Conservation (phyloP, 2,329 filamentous ascomycete species). For the Colletotrichum viniferum region DNA sequence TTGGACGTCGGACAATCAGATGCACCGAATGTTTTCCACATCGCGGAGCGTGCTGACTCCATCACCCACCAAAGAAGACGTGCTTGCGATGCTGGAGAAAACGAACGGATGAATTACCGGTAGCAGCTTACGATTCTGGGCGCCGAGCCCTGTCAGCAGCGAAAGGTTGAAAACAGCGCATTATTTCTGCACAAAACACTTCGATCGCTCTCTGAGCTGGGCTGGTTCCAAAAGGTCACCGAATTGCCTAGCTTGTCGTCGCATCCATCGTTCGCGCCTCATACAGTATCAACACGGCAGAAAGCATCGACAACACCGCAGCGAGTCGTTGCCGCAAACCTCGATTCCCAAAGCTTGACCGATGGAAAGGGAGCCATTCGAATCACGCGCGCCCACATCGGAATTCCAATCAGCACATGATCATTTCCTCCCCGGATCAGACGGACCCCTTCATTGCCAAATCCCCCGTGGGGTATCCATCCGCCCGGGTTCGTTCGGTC, state of each 20-base stretch:
- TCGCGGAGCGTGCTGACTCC: background rate
- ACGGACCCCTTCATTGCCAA: background rate
- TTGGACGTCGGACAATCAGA: background rate
- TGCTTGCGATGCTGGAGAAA: background rate
- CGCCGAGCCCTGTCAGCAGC: too few relatives aligned
- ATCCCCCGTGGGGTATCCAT: background rate
- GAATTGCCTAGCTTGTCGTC: background rate
- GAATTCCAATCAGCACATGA: background rate
- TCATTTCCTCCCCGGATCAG: background rate
- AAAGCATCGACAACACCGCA: too few relatives aligned
- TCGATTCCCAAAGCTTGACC: background rate
- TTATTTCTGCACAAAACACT: too few relatives aligned
- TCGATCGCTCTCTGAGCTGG: background rate
- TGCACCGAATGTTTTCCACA: background rate
- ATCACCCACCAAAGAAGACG: background rate
- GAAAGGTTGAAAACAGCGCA: too few relatives aligned
- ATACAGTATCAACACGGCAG: background rate
- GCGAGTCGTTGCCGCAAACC: background rate
- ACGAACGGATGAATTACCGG: background rate
- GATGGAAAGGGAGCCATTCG: background rate
- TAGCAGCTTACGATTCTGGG: background rate
- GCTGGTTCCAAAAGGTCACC: background rate
- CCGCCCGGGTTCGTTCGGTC: background rate
- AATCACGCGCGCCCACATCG: too few relatives aligned
- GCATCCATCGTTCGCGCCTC: rapidly evolving